Conservation (phyloP, 2,329 filamentous ascomycete species). For the Penicillium glabrum region DNA sequence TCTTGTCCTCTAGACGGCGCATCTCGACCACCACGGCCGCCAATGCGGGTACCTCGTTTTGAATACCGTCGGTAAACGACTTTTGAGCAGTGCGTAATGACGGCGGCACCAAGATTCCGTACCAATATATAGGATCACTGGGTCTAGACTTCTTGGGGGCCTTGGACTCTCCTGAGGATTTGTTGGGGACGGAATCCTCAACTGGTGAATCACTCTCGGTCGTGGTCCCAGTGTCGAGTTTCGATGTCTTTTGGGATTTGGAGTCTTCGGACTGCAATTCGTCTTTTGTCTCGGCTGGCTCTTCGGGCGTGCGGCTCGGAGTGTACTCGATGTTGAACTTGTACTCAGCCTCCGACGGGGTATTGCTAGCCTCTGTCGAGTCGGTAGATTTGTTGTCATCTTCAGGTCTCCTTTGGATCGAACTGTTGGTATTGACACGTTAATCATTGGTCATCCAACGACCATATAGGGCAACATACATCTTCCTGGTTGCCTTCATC, state of each 20-base stretch:
- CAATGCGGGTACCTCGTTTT: conserved; percentile 36
- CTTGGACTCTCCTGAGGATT: neutral
- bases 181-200: neutral
- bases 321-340: conserved; percentile 4
- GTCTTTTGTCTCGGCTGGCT: neutral
- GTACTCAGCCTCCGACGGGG: neutral
- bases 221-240: neutral
- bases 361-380: neutral
- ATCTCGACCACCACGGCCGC: conserved; percentile 41
- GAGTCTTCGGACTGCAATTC: neutral
- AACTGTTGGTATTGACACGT: conserved; percentile 9
- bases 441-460: neutral
- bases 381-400: neutral
- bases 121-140: conserved; percentile 49
- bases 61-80: conserved; percentile 43
- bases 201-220: neutral
- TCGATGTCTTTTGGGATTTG: neutral
- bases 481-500: conserved; percentile 48
- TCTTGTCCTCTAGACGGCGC: conserved; percentile 40
- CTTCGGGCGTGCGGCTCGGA: neutral
- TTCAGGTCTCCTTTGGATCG: conserved; percentile 7
- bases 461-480: conserved; percentile 27
- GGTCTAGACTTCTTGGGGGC: conserved; percentile 21
- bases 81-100: conserved; percentile 46
- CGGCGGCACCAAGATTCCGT: conserved; percentile 48